Conservation (phyloP, 192 early-diverging fungal genomes). For the Coemansia sp. region DNA sequence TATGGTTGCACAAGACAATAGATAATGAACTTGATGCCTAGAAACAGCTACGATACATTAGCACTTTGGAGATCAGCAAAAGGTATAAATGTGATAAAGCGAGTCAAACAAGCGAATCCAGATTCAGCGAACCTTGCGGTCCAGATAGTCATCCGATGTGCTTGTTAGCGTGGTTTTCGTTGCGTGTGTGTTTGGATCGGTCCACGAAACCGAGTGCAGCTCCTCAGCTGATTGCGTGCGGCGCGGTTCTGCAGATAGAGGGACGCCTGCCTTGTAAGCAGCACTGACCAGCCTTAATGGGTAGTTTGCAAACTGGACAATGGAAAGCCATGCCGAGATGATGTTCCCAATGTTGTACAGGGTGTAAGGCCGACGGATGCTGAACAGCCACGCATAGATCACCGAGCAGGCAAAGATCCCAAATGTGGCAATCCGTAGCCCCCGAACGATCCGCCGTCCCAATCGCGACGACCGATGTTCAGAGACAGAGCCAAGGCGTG, state of each 20-base stretch:
- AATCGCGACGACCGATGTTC: not conserved
- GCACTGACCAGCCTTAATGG: slow-evolving; percentile 8
- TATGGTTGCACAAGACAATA: too few relatives aligned
- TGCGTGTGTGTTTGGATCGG: not conserved
- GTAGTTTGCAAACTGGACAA: slow-evolving; percentile 35
- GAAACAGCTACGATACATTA: not conserved
- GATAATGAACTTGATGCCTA: not conserved
- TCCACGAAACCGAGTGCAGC: not conserved
- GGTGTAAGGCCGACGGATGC: slow-evolving; percentile 62
- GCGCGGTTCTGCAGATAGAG: slow-evolving; percentile 5
- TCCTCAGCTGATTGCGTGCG: slow-evolving; percentile 2
- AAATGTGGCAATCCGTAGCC: slow-evolving; percentile 34
- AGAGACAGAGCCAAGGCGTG: slow-evolving; percentile 25
- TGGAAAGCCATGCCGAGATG: slow-evolving; percentile 43
- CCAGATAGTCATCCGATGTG: slow-evolving; percentile 4
- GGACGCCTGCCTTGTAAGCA: not conserved
- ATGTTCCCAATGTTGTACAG: slow-evolving; percentile 59
- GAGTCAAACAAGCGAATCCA: not conserved
- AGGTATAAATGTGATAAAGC: not conserved
- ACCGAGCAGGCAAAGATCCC: slow-evolving; percentile 46
- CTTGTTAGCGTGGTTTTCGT: not conserved
- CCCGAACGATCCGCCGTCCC: not conserved
- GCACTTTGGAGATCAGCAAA: not conserved
- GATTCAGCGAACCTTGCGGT: slow-evolving; percentile 15
- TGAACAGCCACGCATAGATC: slow-evolving; percentile 57